A percentile compares a stretch with the other conserved stretches of the same genome.
phyloP scores from a whole-genome alignment of 208 protist species.

The Leishmania tropica region DNA sequence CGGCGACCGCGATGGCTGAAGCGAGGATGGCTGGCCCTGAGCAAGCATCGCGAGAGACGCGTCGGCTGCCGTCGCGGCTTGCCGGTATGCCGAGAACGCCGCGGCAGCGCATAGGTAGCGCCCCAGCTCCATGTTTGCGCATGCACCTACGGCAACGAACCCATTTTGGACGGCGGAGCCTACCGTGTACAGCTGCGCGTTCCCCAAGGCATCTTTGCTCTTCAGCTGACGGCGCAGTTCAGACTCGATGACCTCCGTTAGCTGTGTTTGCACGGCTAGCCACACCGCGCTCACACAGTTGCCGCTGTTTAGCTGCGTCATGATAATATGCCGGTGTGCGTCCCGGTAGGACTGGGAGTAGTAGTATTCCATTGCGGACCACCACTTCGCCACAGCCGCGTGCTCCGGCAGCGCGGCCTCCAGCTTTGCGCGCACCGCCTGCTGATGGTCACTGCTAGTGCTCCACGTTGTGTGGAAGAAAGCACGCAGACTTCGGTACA shows the following conservation, averaged over 20 bases:
- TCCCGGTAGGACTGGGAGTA: slow-evolving; percentile 39
- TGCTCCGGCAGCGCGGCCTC: slow-evolving; percentile 40
- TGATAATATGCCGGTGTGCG: slow-evolving; percentile 53
- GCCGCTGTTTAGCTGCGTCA: slow-evolving; percentile 31
- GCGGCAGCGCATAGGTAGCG: slow-evolving; percentile 56
- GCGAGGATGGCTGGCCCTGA: background rate
- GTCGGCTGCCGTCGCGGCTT: slow-evolving; percentile 31
- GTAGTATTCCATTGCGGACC: slow-evolving; percentile 57
- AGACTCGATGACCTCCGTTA: slow-evolving; percentile 50
- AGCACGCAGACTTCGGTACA: slow-evolving; percentile 42
- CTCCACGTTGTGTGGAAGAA: slow-evolving; percentile 60
- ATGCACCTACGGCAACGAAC: slow-evolving; percentile 57
- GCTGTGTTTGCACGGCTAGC: slow-evolving; percentile 67
- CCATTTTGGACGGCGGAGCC: slow-evolving; percentile 69
- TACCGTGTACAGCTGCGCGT: slow-evolving; percentile 46
- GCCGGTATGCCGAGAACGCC: slow-evolving; percentile 52
- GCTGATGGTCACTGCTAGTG: slow-evolving; percentile 47
- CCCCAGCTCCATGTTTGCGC: slow-evolving; percentile 47
- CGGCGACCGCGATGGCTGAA: slow-evolving; percentile 4
- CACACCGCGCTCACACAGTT: slow-evolving; percentile 57
- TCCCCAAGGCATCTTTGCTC: slow-evolving; percentile 35
- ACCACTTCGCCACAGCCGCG: slow-evolving; percentile 58
- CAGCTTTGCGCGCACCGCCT: slow-evolving; percentile 41
- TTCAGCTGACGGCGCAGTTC: slow-evolving; percentile 43
- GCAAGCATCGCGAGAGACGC: slow-evolving; percentile 3